Evolutionary conservation across 2,329 filamentous ascomycete genomes (phyloP).

Genomic region (Penicillium sp.): DNA sequence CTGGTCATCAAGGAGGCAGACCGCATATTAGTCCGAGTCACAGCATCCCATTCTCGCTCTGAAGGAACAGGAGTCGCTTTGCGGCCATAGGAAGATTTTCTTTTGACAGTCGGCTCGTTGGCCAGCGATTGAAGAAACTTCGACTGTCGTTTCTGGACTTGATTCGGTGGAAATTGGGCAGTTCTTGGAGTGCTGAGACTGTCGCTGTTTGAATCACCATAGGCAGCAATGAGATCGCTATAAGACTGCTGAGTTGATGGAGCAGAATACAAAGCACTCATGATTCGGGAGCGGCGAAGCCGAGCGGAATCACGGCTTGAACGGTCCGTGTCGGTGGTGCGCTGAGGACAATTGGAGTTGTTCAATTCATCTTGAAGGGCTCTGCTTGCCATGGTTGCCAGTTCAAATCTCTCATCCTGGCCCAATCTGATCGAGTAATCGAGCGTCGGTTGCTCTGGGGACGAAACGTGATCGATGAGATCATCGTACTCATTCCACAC

Average conservation of each 20-base stretch:
- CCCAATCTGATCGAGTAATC: conserved; percentile 14
- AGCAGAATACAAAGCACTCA: conserved; percentile 46
- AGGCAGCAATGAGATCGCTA: conserved; percentile 50
- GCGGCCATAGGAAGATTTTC: conserved; percentile 27
- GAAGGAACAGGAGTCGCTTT: conserved; percentile 37
- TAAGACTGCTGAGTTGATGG: conserved; percentile 51
- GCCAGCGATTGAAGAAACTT: conserved; percentile 26
- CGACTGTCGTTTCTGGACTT: conserved; percentile 22
- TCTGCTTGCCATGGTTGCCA: conserved; percentile 37
- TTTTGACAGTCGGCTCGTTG: conserved; percentile 11
- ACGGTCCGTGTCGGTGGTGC: conserved; percentile 23
- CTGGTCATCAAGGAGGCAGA: conserved; percentile 49
- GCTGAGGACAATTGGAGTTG: conserved; percentile 14
- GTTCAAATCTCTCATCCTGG: conserved; percentile 28
- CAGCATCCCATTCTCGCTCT: conserved; percentile 40
- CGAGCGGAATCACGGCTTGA: conserved; percentile 35
- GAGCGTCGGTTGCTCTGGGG: conserved; percentile 34
- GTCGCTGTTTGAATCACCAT: conserved; percentile 35
- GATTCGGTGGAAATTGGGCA: conserved; percentile 15
- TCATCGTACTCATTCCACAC: conserved; percentile 95
- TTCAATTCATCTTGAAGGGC: conserved; percentile 35
- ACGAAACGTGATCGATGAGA: conserved; percentile 65
- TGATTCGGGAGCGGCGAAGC: conserved; percentile 48
- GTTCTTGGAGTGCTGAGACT: conserved; percentile 18
- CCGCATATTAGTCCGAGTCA: conserved; percentile 43